Base-by-base conservation (phyloP, 2,329 filamentous ascomycete genomes). In the Claviceps spartinae region DNA sequence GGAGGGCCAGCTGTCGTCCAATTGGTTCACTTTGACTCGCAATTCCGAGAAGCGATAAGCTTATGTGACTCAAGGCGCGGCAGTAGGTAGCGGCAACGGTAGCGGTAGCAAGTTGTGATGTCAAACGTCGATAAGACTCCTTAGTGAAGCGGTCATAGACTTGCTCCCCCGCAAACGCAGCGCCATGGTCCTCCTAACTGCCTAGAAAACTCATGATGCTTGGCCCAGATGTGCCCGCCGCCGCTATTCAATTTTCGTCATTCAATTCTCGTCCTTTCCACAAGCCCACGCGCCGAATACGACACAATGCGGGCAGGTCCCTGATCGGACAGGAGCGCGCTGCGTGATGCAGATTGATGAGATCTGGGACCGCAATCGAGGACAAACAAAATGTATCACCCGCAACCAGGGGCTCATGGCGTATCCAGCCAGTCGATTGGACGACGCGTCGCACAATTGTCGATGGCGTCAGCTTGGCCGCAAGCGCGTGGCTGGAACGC, bases 361-460 rank as follows among this genome's bases (percentile, higher is more conserved):
- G 49, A 47, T 51, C 49, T 41, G 37, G 34, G 36, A 41, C 43
- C 22, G 49, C 36, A 51, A 51, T 51, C 49, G 49, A 50, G n/a
- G 16, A 44, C 20, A 14, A 34, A 34, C 30, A 34, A 34, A 34
- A 34, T 34, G 30, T 34, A 34, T 34, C 30, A 9, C 30, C 30
- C 30, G 30, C 30, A 34, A 34, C 30, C 30, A 34, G 30, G 30
- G 13, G 26, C 1, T 16, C 26, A 22, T 44, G 11, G 22, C 8
- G 7, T 14, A 24, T 20, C 9, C 40, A 44, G 11, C 48, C 37
- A 49, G 22, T 40, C 9, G 3, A 37, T 36, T 48, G 47, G 24
- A 36, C 48, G 9, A 45, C 30, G 41, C 49, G 37, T 34, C 38
- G 45, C 47, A 16, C 22, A 41, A 34, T 42, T 40, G 22, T 49